These are phyloP conservation scores for Ogataea wickerhamii DNA, from an alignment of 805 yeast species.

Conservation along the genomic window DNA sequence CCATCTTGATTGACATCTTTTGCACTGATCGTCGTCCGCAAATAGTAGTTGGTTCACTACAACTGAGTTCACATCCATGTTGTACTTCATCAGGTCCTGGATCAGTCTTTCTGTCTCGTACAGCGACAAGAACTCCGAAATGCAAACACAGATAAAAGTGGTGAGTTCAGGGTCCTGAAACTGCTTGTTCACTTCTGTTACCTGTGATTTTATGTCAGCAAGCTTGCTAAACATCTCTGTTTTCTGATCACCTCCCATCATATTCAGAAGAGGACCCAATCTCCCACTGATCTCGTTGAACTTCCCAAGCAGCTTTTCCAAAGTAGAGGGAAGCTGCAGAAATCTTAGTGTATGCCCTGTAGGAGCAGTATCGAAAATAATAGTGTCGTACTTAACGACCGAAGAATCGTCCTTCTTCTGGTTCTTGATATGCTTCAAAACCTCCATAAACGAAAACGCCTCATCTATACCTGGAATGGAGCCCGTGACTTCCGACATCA, in stretches of 20 bases:
- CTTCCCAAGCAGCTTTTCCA: conserved; percentile 82
- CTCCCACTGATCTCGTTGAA: conserved; percentile 81
- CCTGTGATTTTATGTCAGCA: conserved; percentile 74
- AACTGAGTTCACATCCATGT: conserved; percentile 95
- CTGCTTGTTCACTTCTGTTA: conserved; percentile 86
- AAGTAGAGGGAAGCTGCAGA: conserved; percentile 88
- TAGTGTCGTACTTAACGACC: conserved; percentile 66
- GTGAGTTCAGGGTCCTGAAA: conserved; percentile 95
- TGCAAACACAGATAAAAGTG: conserved; percentile 94
- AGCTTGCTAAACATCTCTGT: conserved; percentile 75
- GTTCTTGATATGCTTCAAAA: conserved; percentile 88
- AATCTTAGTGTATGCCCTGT: conserved; percentile 97
- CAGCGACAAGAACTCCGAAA: conserved; percentile 90
- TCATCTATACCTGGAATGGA: conserved; percentile 98
- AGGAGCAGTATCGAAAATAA: conserved; percentile 99
- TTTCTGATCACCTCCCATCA: conserved; percentile 62
- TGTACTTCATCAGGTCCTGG: conserved; percentile 90
- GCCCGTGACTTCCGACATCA: conserved; percentile 88
- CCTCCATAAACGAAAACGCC: conserved; percentile 97
- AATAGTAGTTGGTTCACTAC: conserved; percentile 91
- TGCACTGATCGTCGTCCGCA: conserved; percentile 81
- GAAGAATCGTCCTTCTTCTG: conserved; percentile 41
- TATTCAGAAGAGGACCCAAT: conserved; percentile 87
- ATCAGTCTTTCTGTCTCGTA: conserved; percentile 98
- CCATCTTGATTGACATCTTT: conserved; percentile 88